A percentile compares a stretch with the other conserved stretches of the same genome.
Evolutionary conservation across 805 yeast genomes (phyloP).

Genomic region (Yamadazyma scolyti): DNA sequence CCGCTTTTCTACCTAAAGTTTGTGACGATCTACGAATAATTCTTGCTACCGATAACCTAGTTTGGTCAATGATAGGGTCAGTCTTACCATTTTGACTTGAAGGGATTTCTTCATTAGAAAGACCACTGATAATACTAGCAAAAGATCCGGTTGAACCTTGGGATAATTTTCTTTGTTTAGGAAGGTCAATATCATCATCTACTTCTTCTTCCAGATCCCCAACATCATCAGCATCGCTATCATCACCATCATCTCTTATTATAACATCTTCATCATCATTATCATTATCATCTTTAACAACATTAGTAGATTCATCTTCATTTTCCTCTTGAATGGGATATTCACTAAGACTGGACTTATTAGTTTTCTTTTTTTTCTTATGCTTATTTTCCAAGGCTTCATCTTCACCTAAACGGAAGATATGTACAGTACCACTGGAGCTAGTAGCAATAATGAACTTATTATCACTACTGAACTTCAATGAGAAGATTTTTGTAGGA

Average conservation of each 20-base stretch:
- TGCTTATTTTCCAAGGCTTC: constrained; percentile 40
- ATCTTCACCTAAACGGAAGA: constrained; percentile 68
- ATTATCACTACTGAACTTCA: constrained; percentile 71
- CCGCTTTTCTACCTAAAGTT: constrained; percentile 72
- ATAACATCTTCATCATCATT: constrained; percentile 20
- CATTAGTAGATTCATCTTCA: constrained; percentile 13
- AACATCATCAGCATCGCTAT: constrained; percentile 20
- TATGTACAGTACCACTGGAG: constrained; percentile 88
- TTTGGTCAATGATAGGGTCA: constrained; percentile 69
- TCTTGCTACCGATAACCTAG: constrained; percentile 70
- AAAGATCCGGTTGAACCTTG: constrained; percentile 34
- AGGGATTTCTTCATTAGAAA: constrained; percentile 20
- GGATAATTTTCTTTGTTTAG: constrained; percentile 34
- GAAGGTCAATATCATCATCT: constrained; percentile 18
- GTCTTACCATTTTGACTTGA: constrained; percentile 17
- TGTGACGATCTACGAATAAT: constrained; percentile 77
- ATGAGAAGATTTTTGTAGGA: constrained; percentile 72
- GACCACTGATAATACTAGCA: constrained; percentile 29
- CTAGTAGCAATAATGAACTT: constrained; percentile 77
- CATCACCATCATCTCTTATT: constrained; percentile 28
- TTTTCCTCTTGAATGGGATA: constrained; percentile 28
- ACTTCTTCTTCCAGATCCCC: constrained; percentile 15
- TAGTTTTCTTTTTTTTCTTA: constrained; percentile 19
- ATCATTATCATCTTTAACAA: constrained; percentile 14
- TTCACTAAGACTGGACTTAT: constrained; percentile 6